Evolutionary conservation across 1,139 yeast species (phyloP), one percentile per base, ranked within the genome.

Genomic region (Suhomyces panamericanus): DNA sequence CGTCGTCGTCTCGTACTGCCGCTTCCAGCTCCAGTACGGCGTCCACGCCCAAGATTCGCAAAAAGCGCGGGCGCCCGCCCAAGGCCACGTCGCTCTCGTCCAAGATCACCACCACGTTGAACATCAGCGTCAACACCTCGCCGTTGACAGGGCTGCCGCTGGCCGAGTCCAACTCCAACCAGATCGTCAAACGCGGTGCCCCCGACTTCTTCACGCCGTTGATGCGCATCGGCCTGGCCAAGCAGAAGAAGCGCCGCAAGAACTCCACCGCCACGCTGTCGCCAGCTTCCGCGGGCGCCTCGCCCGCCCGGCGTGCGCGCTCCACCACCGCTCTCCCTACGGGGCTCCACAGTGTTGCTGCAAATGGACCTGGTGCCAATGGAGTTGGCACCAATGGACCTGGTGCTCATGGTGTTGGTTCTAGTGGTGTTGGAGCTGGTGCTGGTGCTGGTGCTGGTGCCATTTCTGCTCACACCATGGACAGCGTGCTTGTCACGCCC

Each of bases 51-150:
- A 65, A 70, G 6, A 57, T 62, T 31, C 70, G 69, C 50, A 62
- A 71, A 46, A 74, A 71, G 53, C 59, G 79, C 54, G 79, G 79
- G 14, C 63, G 79, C 56, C 79, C 79, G 6, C 78, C 79, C 27
- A 74, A 74, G 59, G 67, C 75, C 1, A 59, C 67, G 31, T 69
- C 74, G n/a, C 60, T 72, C 31, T 59, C 70, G 38, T 67, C 64
- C 49, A 67, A 65, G 50, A 71, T 71, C 50, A 70, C 77, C 39
- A 66, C 72, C 43, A 70, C 78, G 14, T 60, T 73, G 54, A 74
- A 74, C 55, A 73, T 74, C 54, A 66, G 63, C 49, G 68, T 74
- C 49, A 70, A 72, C 49, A 70, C 77, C 5, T 53, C 59, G 30
- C 63, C 63, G 11, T 44, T 50, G 44, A 46, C 49, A 32, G 39